These are phyloP conservation scores for Plantago rigida DNA, from an alignment of 305 asterid species.

Conservation along the genomic window DNA sequence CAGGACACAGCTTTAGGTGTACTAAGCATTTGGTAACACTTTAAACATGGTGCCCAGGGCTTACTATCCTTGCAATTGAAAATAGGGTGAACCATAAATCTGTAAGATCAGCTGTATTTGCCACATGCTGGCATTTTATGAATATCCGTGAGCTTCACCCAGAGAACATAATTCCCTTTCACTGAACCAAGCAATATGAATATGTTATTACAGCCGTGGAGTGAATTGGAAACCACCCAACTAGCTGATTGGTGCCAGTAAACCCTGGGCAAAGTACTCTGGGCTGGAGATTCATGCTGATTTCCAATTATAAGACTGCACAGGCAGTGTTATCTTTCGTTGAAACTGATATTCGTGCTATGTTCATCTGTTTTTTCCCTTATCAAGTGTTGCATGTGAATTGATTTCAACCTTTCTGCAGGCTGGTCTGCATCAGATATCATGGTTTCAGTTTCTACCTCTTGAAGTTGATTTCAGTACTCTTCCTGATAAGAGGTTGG, in stretches of 20 bases:
- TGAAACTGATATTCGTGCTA: constrained; percentile 4
- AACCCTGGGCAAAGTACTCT: not conserved
- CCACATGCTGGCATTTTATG: not conserved
- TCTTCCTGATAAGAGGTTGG: constrained; percentile 75
- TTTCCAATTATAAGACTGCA: constrained; percentile 7
- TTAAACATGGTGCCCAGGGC: too few relatives aligned
- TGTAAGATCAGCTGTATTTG: not conserved
- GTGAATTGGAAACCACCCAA: not conserved
- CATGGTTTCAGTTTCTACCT: constrained; percentile 99
- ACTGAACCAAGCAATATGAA: too few relatives aligned
- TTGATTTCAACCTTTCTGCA: constrained; percentile 32
- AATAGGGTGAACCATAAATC: not conserved
- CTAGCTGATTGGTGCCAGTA: not conserved
- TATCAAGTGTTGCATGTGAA: constrained; percentile 8
- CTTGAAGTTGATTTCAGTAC: constrained; percentile 58
- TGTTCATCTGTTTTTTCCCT: constrained; percentile 4
- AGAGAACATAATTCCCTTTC: too few relatives aligned
- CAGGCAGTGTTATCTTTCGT: constrained; percentile 13
- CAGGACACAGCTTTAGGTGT: not conserved
- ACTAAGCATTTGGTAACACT: not conserved
- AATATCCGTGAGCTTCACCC: too few relatives aligned
- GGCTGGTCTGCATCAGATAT: constrained; percentile 95
- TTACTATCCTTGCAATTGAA: not conserved
- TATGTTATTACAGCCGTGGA: not conserved
- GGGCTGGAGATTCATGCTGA: constrained; percentile 3